Evolutionary conservation across 1,284 basidiomycete genomes (phyloP).

Genomic region (Irpex sp.): DNA sequence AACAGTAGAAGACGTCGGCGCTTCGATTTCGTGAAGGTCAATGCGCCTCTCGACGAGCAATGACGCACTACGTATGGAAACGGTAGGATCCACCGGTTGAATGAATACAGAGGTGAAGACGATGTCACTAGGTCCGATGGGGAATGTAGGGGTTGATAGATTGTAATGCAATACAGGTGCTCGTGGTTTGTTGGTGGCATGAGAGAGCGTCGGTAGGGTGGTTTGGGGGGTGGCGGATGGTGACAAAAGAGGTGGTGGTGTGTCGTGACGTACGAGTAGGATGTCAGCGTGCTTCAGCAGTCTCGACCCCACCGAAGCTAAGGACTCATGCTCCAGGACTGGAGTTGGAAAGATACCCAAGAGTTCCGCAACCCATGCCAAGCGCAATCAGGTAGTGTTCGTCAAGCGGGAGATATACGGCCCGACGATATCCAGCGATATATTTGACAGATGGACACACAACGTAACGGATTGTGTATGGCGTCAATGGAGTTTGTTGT

Average conservation of each 20-base stretch:
- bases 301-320: constrained; percentile 62
- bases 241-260: constrained; percentile 24
- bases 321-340: constrained; percentile 66
- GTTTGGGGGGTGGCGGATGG: constrained; percentile 10
- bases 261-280: constrained; percentile 61
- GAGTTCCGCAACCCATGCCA: constrained; percentile 13
- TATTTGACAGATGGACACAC: constrained; percentile 17
- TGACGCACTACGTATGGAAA: constrained; percentile 31
- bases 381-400: constrained; percentile 9
- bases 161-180: constrained; percentile 34
- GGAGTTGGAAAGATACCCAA: constrained; percentile 10
- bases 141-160: constrained; percentile 31
- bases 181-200: constrained; percentile 26
- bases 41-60: constrained; percentile 38
- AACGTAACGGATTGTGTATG: constrained; percentile 6
- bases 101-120: constrained; percentile 34
- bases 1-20: background rate
- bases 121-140: constrained; percentile 37
- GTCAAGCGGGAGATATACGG: background rate
- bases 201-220: constrained; percentile 5
- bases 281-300: constrained; percentile 67
- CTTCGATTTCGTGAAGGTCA: constrained; percentile 26
- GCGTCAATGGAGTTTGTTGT: background rate
- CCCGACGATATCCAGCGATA: constrained; percentile 9
- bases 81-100: constrained; percentile 29